These are phyloP conservation scores for Trichoderma atrobrunneum DNA, from an alignment of 2,329 filamentous ascomycete genomes.

Conservation along the genomic window DNA sequence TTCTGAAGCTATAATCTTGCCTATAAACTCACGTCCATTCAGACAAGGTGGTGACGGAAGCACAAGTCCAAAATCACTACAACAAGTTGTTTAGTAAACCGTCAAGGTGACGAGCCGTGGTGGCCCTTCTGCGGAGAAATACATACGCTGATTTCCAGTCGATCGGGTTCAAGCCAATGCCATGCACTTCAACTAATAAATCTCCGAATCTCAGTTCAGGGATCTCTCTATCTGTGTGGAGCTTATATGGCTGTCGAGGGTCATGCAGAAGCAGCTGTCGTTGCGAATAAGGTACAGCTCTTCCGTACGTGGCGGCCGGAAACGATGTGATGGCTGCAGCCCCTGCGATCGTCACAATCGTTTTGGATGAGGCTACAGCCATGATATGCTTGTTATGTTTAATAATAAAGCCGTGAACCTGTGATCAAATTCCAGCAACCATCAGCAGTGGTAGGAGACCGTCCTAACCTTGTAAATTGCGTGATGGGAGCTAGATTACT, in stretches of 20 bases:
- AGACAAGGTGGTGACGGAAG: not conserved
- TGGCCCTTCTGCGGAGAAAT: not conserved
- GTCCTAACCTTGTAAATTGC: not conserved
- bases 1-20: constrained; percentile 12
- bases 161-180: constrained; percentile 11
- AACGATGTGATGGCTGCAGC: not conserved
- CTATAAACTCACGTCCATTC: constrained; percentile 17
- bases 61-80: not conserved
- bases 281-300: not conserved
- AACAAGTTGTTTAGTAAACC: not conserved
- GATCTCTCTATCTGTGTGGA: constrained; percentile 10
- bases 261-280: constrained; percentile 7
- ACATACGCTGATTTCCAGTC: constrained; percentile 9
- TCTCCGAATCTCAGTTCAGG: constrained; percentile 12
- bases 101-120: not conserved
- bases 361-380: not conserved
- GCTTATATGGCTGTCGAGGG: constrained; percentile 1
- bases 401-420: not conserved
- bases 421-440: not conserved
- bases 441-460: not conserved
- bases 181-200: constrained; percentile 15
- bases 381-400: not conserved
- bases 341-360: not conserved
- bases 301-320: not conserved
- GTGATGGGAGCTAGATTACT: not conserved